These are phyloP conservation scores for Thozetella sp. DNA, from an alignment of 495 filamentous ascomycete genomes.

Conservation along the genomic window DNA sequence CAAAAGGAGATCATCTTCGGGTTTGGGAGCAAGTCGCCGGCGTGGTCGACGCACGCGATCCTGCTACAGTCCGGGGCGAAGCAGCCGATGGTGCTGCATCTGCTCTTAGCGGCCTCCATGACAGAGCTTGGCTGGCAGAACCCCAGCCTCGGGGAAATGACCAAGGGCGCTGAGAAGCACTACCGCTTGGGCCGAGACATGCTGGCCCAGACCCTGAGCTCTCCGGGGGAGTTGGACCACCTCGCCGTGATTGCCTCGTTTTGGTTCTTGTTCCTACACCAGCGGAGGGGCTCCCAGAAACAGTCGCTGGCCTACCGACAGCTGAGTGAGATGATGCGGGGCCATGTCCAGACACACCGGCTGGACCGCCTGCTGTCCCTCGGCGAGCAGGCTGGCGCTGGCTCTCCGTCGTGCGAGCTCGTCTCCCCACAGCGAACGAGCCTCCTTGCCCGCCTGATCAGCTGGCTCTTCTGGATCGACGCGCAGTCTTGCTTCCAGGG, in stretches of 20 bases:
- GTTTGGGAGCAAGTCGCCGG: slow-evolving; percentile 19
- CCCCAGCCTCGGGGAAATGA: background rate
- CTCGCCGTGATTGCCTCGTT: slow-evolving; percentile 16
- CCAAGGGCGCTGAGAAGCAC: slow-evolving; percentile 9
- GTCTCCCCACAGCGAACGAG: slow-evolving; percentile 6
- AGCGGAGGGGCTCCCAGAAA: slow-evolving; percentile 5
- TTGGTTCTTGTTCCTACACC: slow-evolving; percentile 20
- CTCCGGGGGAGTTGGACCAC: slow-evolving; percentile 3
- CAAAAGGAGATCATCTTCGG: slow-evolving; percentile 12
- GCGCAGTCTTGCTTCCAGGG: slow-evolving; percentile 22
- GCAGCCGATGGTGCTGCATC: slow-evolving; percentile 10
- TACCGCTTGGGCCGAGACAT: slow-evolving; percentile 10
- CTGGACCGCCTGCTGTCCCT: slow-evolving; percentile 8
- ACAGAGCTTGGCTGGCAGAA: slow-evolving; percentile 10
- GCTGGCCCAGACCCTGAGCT: background rate
- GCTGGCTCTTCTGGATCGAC: slow-evolving; percentile 28
- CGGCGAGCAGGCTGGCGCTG: background rate
- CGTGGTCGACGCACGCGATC: slow-evolving; percentile 20
- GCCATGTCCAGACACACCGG: slow-evolving; percentile 5
- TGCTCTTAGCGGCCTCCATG: slow-evolving; percentile 17
- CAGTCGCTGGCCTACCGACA: slow-evolving; percentile 2
- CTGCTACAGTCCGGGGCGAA: slow-evolving; percentile 5
- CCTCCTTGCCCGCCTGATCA: slow-evolving; percentile 20
- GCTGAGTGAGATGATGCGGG: slow-evolving; percentile 13
- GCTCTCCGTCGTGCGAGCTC: background rate